A percentile compares a stretch with the other conserved stretches of the same genome.
Conservation (phyloP, 179 eudicot species). For the Patellifolia procumbens region DNA sequence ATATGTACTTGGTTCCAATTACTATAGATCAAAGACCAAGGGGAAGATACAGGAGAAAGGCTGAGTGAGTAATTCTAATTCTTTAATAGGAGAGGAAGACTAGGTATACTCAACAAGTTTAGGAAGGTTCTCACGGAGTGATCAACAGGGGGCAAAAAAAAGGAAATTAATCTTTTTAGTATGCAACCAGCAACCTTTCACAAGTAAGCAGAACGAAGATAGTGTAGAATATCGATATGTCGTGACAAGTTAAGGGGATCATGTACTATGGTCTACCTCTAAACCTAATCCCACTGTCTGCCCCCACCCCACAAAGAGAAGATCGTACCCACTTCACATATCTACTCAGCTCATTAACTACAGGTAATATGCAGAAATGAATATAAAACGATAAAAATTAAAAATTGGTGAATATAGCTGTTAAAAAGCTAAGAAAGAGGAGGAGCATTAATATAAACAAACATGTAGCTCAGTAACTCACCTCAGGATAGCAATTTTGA, state of each 20-base stretch:
- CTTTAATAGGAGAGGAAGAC: too few species aligned
- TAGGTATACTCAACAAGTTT: too few species aligned
- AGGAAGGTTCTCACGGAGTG: too few species aligned
- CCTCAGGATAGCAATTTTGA: constrained; percentile 59
- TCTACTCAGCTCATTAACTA: neutral
- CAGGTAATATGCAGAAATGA: neutral
- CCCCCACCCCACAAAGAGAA: neutral
- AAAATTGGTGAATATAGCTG: neutral
- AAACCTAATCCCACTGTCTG: neutral
- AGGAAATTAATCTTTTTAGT: too few species aligned
- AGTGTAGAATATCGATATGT: neutral
- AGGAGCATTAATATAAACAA: neutral
- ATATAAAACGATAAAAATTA: neutral
- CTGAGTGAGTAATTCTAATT: too few species aligned
- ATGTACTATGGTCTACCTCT: neutral
- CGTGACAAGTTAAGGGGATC: neutral
- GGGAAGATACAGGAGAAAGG: too few species aligned
- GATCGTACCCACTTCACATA: neutral
- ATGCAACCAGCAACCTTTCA: neutral
- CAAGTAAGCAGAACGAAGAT: neutral
- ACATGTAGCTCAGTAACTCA: constrained; percentile 21
- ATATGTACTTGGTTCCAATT: too few species aligned
- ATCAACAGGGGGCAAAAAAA: too few species aligned
- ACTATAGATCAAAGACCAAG: too few species aligned
- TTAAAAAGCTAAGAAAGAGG: neutral